Percentiles rank a stretch among this genome's conserved stretches.
Conservation (phyloP, 2,329 filamentous ascomycete genomes). For the Lecanoromycetidae sp. region DNA sequence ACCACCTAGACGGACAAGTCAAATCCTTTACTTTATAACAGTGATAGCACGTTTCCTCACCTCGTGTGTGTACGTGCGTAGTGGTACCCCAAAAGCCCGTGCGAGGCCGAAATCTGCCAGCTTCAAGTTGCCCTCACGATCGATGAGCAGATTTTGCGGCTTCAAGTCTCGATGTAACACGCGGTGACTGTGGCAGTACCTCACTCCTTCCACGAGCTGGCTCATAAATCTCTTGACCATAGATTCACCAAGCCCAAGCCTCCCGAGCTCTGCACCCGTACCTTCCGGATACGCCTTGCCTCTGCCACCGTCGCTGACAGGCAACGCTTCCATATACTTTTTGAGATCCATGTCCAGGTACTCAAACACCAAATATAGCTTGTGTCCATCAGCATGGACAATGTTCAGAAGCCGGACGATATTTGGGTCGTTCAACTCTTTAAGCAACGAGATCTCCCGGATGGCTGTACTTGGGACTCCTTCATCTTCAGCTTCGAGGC, state of each 20-base stretch:
- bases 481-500: slow-evolving; percentile 88
- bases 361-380: slow-evolving; percentile 86
- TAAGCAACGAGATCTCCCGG: slow-evolving; percentile 84
- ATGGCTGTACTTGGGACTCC: slow-evolving; percentile 87
- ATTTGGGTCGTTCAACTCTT: slow-evolving; percentile 87
- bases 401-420: slow-evolving; percentile 84
- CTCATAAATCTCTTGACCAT: slow-evolving; percentile 92
- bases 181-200: slow-evolving; percentile 80
- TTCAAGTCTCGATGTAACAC: slow-evolving; percentile 81
- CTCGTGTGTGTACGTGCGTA: slow-evolving; percentile 88
- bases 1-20: slow-evolving; percentile 51
- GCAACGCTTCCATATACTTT: slow-evolving; percentile 90
- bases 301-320: slow-evolving; percentile 69
- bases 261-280: slow-evolving; percentile 49
- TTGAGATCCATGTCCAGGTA: slow-evolving; percentile 86
- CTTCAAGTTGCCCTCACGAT: slow-evolving; percentile 78
- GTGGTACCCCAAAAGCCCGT: slow-evolving; percentile 77
- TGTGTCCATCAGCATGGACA: slow-evolving; percentile 86
- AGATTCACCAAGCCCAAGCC: slow-evolving; percentile 59
- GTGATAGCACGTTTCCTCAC: slow-evolving; percentile 25
- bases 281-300: slow-evolving; percentile 77
- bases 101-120: slow-evolving; percentile 83
- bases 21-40: background rate
- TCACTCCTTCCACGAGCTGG: slow-evolving; percentile 71
- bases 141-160: slow-evolving; percentile 79